Evolutionary conservation across 2,329 filamentous ascomycete genomes (phyloP).

Genomic region (Cordyceps fumosorosea): DNA sequence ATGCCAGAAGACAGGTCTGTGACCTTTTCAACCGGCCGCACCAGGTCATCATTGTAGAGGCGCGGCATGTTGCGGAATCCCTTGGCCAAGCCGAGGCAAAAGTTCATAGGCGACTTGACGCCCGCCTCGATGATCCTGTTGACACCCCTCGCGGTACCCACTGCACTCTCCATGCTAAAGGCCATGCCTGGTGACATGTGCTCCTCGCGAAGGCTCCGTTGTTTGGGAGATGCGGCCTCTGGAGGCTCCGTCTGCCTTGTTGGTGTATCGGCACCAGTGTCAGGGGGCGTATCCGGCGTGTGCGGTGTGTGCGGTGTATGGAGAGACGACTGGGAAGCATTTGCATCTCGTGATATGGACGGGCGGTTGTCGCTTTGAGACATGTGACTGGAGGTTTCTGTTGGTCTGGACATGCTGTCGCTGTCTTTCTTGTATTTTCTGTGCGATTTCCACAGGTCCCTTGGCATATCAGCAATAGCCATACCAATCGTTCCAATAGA

Average conservation of each 20-base stretch:
- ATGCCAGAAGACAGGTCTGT: constrained; percentile 71
- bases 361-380: background rate
- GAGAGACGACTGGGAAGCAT: constrained; percentile 1
- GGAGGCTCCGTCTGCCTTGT: background rate
- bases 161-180: constrained; percentile 45
- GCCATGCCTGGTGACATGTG: constrained; percentile 13
- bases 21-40: constrained; percentile 72
- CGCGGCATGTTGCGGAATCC: constrained; percentile 85
- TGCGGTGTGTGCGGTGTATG: background rate
- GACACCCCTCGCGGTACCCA: constrained; percentile 61
- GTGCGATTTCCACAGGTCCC: constrained; percentile 45
- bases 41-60: constrained; percentile 77
- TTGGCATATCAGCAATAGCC: constrained; percentile 69
- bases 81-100: constrained; percentile 73
- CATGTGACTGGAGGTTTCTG: constrained; percentile 1
- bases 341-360: background rate
- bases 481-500: constrained; percentile 77
- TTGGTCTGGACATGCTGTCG: background rate
- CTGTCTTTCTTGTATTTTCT: constrained; percentile 18
- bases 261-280: background rate
- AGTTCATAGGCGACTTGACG: constrained; percentile 75
- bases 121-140: constrained; percentile 68
- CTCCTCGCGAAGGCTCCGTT: background rate
- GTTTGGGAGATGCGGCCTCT: background rate
- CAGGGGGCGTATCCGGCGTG: background rate